phyloP scores from a whole-genome alignment of 1,139 yeast species.

The Geotrichum candidum region DNA sequence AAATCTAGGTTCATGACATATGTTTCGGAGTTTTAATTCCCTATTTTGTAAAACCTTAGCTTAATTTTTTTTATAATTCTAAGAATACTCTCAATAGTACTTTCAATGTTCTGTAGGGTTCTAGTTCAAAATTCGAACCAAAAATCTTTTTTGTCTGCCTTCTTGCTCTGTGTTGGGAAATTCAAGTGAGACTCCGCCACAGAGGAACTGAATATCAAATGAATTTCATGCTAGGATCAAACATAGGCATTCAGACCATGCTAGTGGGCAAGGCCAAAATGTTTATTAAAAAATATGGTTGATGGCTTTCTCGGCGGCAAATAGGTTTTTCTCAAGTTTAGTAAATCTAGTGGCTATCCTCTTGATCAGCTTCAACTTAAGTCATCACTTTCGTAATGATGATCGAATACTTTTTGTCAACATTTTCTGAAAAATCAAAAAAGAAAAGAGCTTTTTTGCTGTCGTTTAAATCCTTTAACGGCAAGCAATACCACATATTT shows the following conservation, averaged over 20 bases:
- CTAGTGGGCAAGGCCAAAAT: not conserved
- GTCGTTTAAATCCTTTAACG: not conserved
- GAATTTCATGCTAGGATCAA: not conserved
- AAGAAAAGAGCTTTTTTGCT: not conserved
- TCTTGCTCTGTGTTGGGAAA: too few relatives aligned
- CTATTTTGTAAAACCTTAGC: not conserved
- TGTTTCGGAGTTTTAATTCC: not conserved
- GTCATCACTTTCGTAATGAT: not conserved
- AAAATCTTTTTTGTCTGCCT: too few relatives aligned
- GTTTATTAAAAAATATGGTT: too few relatives aligned
- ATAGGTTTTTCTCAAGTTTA: not conserved
- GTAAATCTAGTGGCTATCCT: not conserved
- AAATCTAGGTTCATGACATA: not conserved
- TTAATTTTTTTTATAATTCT: not conserved
- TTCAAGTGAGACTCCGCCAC: too few relatives aligned
- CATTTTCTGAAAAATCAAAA: not conserved
- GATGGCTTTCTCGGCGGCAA: too few relatives aligned
- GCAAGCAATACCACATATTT: constrained; percentile 1
- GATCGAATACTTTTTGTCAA: not conserved
- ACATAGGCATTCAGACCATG: not conserved
- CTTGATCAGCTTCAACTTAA: not conserved
- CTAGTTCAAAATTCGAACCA: too few relatives aligned
- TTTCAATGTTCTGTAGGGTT: too few relatives aligned
- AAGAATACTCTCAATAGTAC: not conserved
- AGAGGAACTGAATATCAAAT: not conserved